Base-by-base conservation (phyloP, 208 protist species). In the Kentomonas sorsogonicus region DNA sequence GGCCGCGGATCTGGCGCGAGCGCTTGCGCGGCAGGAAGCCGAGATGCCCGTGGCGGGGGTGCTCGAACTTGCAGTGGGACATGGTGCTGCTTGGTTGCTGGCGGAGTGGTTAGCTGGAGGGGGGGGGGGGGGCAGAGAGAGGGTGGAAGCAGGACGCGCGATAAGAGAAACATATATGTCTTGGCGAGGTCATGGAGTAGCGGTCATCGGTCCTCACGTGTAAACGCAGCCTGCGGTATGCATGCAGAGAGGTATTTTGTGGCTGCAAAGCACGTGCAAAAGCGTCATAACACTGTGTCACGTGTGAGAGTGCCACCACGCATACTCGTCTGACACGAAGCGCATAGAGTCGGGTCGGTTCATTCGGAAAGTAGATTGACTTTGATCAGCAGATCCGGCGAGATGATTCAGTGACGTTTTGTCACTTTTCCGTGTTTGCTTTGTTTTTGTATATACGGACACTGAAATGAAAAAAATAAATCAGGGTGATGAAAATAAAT, bases 11-110 rank as follows among this genome's bases (percentile, higher is more conserved):
- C 74, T 89, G 89, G 55, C 73, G 62, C 52, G 88, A 84, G 60
- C 97, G 94, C 95, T 99, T 99, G 69, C 95, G 82, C 39, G 98
- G 98, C 44, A 97, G 77, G 84, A 99, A 99, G 60, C 96, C 98
- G 15, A 99, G 88, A 68, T 97, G 97, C 75, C 98, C 98, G 86
- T 98, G 97, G 68, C 98, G 89, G 50, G 97, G 97, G 61, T 96
- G 87, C 79, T 97, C 94, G 68, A 98, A 98, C 91, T 99, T 99
- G 79, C 97, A 96, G 91, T 98, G 83, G 74, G 83, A 88, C 79
- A 91, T 91, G 27, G 38, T 53, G 22, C 16, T 27, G 25, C 9
- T 9, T 15, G 22, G 10, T 9, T 13, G 16, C 7, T 48, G n/a
- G 43, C 43, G 43, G 25, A 48, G 25, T 48, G 43, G n/a, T n/a